These are phyloP conservation scores for Paracoccidioides brasiliensis DNA, from an alignment of 2,329 filamentous ascomycete genomes.

Conservation along the genomic window DNA sequence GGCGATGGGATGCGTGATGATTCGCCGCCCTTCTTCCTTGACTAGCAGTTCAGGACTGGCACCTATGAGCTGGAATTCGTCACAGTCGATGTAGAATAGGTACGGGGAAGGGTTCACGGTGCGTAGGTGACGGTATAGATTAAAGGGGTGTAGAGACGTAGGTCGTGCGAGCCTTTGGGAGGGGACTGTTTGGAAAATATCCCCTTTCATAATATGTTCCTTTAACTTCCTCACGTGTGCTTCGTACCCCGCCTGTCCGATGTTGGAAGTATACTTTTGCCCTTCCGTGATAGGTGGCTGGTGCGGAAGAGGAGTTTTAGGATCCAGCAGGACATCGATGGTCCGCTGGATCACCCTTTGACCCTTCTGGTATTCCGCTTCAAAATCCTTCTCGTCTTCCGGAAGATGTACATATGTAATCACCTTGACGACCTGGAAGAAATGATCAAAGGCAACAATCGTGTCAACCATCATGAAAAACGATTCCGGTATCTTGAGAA, in stretches of 20 bases:
- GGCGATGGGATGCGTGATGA: constrained; percentile 94
- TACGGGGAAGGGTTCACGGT: constrained; percentile 98
- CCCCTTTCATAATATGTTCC: constrained; percentile 76
- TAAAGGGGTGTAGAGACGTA: constrained; percentile 88
- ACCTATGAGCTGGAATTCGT: constrained; percentile 86
- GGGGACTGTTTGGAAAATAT: constrained; percentile 96
- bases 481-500: constrained; percentile 79
- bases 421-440: constrained; percentile 83
- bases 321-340: constrained; percentile 57
- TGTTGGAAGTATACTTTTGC: constrained; percentile 80
- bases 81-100: constrained; percentile 88
- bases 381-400: constrained; percentile 43
- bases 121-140: constrained; percentile 89
- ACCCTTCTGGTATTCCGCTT: constrained; percentile 57
- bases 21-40: constrained; percentile 71
- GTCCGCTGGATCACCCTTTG: constrained; percentile 51
- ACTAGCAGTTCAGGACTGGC: constrained; percentile 91
- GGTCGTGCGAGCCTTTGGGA: constrained; percentile 85
- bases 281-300: constrained; percentile 61
- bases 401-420: constrained; percentile 78
- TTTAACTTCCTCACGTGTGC: constrained; percentile 75
- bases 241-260: constrained; percentile 80
- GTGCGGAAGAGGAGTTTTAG: constrained; percentile 62
- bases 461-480: constrained; percentile 97
- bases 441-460: constrained; percentile 86